phyloP scores from a whole-genome alignment of 2,329 filamentous ascomycete genomes.

The Talaromyces marneffei region DNA sequence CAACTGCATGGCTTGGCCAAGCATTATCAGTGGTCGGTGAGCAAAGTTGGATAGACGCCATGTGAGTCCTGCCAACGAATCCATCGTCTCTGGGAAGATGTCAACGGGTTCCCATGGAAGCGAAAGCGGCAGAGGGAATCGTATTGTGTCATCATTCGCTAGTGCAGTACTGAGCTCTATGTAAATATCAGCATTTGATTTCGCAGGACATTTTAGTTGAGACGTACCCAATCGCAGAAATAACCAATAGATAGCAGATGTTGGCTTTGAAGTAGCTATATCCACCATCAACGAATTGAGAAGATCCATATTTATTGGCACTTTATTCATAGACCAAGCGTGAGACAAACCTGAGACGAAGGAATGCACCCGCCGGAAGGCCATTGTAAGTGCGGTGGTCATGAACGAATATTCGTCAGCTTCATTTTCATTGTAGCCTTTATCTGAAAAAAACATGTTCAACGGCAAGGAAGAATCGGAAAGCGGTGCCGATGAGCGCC shows the following conservation, averaged over 20 bases:
- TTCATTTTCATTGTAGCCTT: not conserved
- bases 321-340: not conserved
- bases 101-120: not conserved
- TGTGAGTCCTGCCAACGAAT: not conserved
- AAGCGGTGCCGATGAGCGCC: not conserved
- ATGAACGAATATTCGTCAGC: not conserved
- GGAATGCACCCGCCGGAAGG: not conserved
- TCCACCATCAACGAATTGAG: not conserved
- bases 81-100: not conserved
- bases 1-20: not conserved
- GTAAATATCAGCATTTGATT: not conserved
- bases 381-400: not conserved
- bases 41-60: not conserved
- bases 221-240: conserved; percentile 25
- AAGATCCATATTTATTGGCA: not conserved
- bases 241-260: conserved; percentile 27
- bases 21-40: not conserved
- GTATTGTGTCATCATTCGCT: not conserved
- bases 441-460: not conserved
- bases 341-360: not conserved
- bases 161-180: not conserved
- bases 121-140: not conserved
- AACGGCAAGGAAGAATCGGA: not conserved
- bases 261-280: not conserved
- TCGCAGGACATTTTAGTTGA: not conserved